Evolutionary conservation across 2,329 filamentous ascomycete species (phyloP), one percentile per base, ranked within the genome.

Genomic region (Podosphaera aphanis): DNA sequence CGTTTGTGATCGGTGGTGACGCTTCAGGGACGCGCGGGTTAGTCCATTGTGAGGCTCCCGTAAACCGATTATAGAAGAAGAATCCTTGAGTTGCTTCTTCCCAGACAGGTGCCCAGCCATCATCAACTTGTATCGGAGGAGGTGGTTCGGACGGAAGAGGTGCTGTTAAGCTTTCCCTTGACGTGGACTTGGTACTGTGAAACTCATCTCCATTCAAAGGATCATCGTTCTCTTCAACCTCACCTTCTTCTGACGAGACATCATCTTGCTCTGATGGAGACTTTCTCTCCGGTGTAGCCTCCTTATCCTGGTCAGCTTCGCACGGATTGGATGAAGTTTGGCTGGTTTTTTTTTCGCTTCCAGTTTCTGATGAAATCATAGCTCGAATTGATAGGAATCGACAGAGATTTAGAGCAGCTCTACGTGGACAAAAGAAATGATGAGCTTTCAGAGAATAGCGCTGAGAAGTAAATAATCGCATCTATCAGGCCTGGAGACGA

Each of bases 21-120:
- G 55, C 49, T 42, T 65, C 63, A 4, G 77, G 70, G 3, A 88
- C 66, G 43, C 85, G 79, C 5, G 85, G 85, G 56, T 93, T 93
- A 31, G 88, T 80, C 79, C 84, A 90, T 57, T 90, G 84, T 46
- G 75, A 75, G 48, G 71, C 65, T 31, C 73, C 70, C 3, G 82
- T 90, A 60, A 81, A 77, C 53, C 78, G 75, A 60, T 93, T 93
- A 66, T 77, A 77, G 63, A 92, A 93, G 64, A 84, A 92, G 64
- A 77, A 93, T 3, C 74, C 70, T 51, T 78, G 70, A 1, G 71
- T 68, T 44, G 61, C 67, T 20, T 70, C 63, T 55, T 92, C 83
- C 81, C 82, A 92, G 48, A 81, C 68, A 31, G 75, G 76, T 48
- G 81, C 76, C 85, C 85, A 93, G 48, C 85, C 85, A 54, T 79